Conservation (phyloP, 2,329 filamentous ascomycete species). For the Fusarium musae region DNA sequence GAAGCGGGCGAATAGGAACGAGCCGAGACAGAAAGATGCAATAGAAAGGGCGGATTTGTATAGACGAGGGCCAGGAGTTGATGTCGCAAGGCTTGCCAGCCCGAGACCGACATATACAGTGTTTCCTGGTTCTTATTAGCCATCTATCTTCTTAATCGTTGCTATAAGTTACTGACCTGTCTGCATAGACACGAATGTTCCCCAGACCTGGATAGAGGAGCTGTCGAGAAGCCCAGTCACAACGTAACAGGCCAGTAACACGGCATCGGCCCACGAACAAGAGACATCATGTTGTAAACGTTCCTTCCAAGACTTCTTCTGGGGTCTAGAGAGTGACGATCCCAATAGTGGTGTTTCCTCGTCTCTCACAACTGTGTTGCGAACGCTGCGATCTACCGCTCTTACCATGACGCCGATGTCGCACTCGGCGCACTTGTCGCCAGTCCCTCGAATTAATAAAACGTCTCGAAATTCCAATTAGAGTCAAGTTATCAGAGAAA, state of each 20-base stretch:
- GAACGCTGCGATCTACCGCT: neutral
- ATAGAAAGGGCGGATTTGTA: slow-evolving; percentile 69
- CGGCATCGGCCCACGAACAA: slow-evolving; percentile 71
- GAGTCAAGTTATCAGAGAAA: neutral
- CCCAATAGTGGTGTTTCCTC: slow-evolving; percentile 38
- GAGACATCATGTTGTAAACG: slow-evolving; percentile 29
- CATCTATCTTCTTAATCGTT: neutral
- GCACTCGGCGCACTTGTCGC: too few relatives aligned
- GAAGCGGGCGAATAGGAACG: slow-evolving; percentile 75
- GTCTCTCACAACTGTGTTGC: slow-evolving; percentile 1
- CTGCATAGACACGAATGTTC: slow-evolving; percentile 86
- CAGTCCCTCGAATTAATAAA: neutral
- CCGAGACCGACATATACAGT: slow-evolving; percentile 83
- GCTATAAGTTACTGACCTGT: slow-evolving; percentile 65
- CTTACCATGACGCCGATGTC: slow-evolving; percentile 5
- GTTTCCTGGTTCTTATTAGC: slow-evolving; percentile 63
- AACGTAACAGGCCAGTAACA: slow-evolving; percentile 77
- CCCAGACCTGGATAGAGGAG: slow-evolving; percentile 79
- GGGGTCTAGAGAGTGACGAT: neutral
- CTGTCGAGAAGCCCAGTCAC: slow-evolving; percentile 83
- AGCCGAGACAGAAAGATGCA: slow-evolving; percentile 75
- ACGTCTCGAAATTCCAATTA: neutral
- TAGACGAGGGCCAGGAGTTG: slow-evolving; percentile 64
- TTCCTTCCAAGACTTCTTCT: neutral
- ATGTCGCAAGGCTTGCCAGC: slow-evolving; percentile 35